These are phyloP conservation scores for Leishmania braziliensis DNA, from an alignment of 208 protist genomes.

Conservation along the genomic window DNA sequence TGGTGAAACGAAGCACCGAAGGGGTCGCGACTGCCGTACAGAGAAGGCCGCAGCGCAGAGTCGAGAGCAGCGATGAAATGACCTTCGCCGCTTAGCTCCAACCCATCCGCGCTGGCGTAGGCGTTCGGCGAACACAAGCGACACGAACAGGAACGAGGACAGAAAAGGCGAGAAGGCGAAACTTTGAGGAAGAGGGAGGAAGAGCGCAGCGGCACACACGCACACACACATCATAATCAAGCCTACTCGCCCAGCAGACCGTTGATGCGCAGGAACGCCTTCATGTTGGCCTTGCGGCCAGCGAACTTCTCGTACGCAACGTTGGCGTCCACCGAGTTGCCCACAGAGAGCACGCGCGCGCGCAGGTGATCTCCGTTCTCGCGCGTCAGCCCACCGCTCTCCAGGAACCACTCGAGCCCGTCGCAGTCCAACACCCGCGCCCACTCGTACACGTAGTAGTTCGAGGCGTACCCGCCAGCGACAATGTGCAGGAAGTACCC, in stretches of 20 bases:
- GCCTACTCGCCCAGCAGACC: conserved; percentile 9
- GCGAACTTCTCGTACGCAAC: conserved; percentile 45
- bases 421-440: too few relatives aligned
- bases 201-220: neutral
- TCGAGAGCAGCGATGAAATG: neutral
- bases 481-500: conserved; percentile 69
- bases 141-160: neutral
- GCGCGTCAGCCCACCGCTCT: too few relatives aligned
- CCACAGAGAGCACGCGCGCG: conserved; percentile 58
- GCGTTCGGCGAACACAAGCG: neutral
- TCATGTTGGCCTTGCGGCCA: conserved; percentile 33
- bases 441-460: too few relatives aligned
- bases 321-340: conserved; percentile 53
- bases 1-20: neutral
- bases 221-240: neutral
- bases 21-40: neutral
- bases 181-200: neutral
- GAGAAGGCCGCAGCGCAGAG: neutral
- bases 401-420: too few relatives aligned
- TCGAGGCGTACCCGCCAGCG: conserved; percentile 57
- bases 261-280: conserved; percentile 33
- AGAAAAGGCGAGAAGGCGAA: neutral
- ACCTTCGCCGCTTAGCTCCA: neutral
- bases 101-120: neutral
- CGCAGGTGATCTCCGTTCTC: conserved; percentile 65